Percentiles rank a stretch among this genome's conserved stretches.
Conservation (phyloP, 2,329 filamentous ascomycete species). For the Exophiala alcalophila region DNA sequence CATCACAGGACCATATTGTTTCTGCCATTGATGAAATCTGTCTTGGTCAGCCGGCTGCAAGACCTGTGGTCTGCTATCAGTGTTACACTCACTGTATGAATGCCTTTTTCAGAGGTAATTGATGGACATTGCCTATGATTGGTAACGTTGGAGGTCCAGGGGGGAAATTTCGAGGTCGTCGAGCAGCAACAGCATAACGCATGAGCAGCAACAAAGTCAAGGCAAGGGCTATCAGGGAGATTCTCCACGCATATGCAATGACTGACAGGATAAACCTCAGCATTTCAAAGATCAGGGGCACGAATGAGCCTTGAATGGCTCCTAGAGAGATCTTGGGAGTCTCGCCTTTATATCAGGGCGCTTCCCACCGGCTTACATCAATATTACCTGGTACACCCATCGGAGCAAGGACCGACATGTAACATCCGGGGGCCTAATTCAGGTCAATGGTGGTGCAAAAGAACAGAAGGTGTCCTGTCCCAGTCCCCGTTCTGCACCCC, state of each 20-base stretch:
- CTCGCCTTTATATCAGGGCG: too few relatives aligned
- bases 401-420: too few relatives aligned
- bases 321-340: too few relatives aligned
- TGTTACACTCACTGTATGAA: slow-evolving; percentile 7
- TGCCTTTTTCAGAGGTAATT: slow-evolving; percentile 17
- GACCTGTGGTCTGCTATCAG: background rate
- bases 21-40: slow-evolving; percentile 21
- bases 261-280: too few relatives aligned
- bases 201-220: slow-evolving; percentile 3
- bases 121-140: slow-evolving; percentile 25
- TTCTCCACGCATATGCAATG: slow-evolving; percentile 3
- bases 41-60: slow-evolving; percentile 4
- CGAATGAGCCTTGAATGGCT: too few relatives aligned
- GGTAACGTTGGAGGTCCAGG: slow-evolving; percentile 25
- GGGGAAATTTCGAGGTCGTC: slow-evolving; percentile 22
- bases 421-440: too few relatives aligned
- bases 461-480: too few relatives aligned
- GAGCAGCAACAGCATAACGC: slow-evolving; percentile 10
- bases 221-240: background rate
- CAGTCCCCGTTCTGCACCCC: too few relatives aligned
- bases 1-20: slow-evolving; percentile 21
- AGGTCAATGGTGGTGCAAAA: too few relatives aligned
- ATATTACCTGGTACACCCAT: too few relatives aligned
- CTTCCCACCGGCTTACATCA: too few relatives aligned
- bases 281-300: too few relatives aligned